Evolutionary conservation across 148 eudicot genomes (phyloP).

Genomic region (Agrostemma githago): DNA sequence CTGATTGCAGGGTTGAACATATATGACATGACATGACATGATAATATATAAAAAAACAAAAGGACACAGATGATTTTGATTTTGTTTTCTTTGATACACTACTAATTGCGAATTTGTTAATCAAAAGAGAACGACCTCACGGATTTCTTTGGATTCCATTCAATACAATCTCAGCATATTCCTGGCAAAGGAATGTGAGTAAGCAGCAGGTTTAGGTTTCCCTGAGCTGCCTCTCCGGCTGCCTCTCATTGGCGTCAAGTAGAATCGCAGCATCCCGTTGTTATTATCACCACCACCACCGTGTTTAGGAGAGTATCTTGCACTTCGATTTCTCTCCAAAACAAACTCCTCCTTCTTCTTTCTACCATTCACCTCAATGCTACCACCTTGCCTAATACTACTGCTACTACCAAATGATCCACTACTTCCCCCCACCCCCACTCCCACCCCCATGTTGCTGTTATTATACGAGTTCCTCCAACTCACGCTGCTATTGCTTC

Average conservation of each 20-base stretch:
- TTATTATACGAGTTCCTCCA: slow-evolving; percentile 52
- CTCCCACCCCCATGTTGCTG: slow-evolving; percentile 2
- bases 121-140: slow-evolving; percentile 29
- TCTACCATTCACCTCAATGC: slow-evolving; percentile 34
- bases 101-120: slow-evolving; percentile 31
- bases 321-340: slow-evolving; percentile 43
- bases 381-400: slow-evolving; percentile 42
- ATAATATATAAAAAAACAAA: slow-evolving; percentile 8
- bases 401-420: slow-evolving; percentile 52
- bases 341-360: slow-evolving; percentile 43
- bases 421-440: background rate
- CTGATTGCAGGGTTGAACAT: slow-evolving; percentile 31
- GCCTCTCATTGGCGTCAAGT: slow-evolving; percentile 68
- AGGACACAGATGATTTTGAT: slow-evolving; percentile 20
- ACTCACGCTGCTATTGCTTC: slow-evolving; percentile 90
- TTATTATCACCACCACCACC: slow-evolving; percentile 35
- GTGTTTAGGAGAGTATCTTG: slow-evolving; percentile 45
- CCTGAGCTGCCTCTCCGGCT: slow-evolving; percentile 51
- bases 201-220: slow-evolving; percentile 34
- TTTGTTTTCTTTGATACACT: slow-evolving; percentile 29
- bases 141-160: slow-evolving; percentile 27
- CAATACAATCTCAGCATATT: slow-evolving; percentile 53
- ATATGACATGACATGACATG: slow-evolving; percentile 25
- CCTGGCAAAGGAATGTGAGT: slow-evolving; percentile 36
- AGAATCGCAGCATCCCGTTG: slow-evolving; percentile 65